Evolutionary conservation across 2,329 filamentous ascomycete genomes (phyloP).

Genomic region (Venturia effusa): DNA sequence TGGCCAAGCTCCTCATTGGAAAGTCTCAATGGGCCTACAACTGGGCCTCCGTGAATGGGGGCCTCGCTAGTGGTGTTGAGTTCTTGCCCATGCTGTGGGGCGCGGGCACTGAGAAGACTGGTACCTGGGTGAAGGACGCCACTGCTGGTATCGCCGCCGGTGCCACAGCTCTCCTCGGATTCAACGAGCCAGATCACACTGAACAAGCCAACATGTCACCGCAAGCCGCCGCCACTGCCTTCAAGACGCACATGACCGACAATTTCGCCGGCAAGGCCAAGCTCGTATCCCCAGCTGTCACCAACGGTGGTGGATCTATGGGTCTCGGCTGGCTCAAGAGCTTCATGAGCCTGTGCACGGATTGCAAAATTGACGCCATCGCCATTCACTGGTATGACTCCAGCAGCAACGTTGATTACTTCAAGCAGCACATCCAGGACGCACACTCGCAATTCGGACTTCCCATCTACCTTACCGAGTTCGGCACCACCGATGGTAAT

Average conservation of each 20-base stretch:
- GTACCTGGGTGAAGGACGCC: constrained; percentile 17
- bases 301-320: constrained; percentile 17
- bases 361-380: constrained; percentile 19
- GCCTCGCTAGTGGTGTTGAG: constrained; percentile 31
- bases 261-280: constrained; percentile 14
- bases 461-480: constrained; percentile 27
- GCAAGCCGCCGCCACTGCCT: constrained; percentile 21
- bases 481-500: constrained; percentile 17
- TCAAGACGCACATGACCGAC: constrained; percentile 14
- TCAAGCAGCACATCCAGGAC: constrained; percentile 12
- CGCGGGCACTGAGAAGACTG: constrained; percentile 13
- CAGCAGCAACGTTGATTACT: constrained; percentile 10
- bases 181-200: constrained; percentile 27
- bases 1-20: constrained; percentile 40
- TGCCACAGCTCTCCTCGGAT: constrained; percentile 20
- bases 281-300: constrained; percentile 21
- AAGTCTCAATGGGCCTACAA: constrained; percentile 52
- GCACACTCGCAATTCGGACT: constrained; percentile 10
- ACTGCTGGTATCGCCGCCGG: constrained; percentile 15
- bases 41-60: constrained; percentile 45
- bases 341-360: constrained; percentile 16
- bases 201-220: constrained; percentile 25
- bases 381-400: constrained; percentile 21
- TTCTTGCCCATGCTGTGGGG: constrained; percentile 53
- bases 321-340: constrained; percentile 18